Evolutionary conservation across 2,329 filamentous ascomycete species (phyloP).

Genomic region (Fusarium anguioides): DNA sequence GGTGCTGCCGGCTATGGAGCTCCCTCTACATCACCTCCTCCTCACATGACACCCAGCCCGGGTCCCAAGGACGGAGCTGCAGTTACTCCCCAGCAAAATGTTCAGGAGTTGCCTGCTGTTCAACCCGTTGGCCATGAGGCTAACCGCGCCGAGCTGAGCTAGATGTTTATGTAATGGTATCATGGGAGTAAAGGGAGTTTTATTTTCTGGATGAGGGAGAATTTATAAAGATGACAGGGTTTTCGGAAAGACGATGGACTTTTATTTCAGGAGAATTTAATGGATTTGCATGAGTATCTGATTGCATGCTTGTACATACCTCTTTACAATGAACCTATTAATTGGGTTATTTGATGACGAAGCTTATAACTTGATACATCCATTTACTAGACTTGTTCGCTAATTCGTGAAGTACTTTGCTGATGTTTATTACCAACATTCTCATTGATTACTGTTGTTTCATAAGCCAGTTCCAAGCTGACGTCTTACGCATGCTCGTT

Average conservation of each 20-base stretch:
- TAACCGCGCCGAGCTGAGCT: conserved; percentile 50
- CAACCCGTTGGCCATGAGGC: conserved; percentile 47
- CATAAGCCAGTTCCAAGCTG: not conserved
- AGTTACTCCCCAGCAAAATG: conserved; percentile 21
- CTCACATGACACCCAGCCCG: conserved; percentile 48
- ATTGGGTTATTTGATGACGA: conserved; percentile 20
- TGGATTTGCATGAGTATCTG: conserved; percentile 19
- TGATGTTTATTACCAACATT: not conserved
- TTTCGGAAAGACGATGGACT: conserved; percentile 20
- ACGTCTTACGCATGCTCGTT: not conserved
- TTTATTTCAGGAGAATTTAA: conserved; percentile 9
- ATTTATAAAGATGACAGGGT: conserved; percentile 1
- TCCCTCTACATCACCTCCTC: conserved; percentile 43
- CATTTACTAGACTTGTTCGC: not conserved
- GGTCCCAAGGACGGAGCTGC: conserved; percentile 38
- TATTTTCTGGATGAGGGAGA: not conserved
- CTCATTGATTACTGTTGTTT: not conserved
- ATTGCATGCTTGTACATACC: conserved; percentile 28
- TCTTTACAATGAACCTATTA: conserved; percentile 20
- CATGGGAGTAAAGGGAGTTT: conserved; percentile 13
- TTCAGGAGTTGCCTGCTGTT: conserved; percentile 46
- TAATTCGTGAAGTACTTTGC: not conserved
- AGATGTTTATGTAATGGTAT: conserved; percentile 4
- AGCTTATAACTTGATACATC: conserved; percentile 21
- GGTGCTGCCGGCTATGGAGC: conserved; percentile 36